Evolutionary conservation across 1,139 yeast genomes (phyloP).

Genomic region (Candida neerlandica): DNA sequence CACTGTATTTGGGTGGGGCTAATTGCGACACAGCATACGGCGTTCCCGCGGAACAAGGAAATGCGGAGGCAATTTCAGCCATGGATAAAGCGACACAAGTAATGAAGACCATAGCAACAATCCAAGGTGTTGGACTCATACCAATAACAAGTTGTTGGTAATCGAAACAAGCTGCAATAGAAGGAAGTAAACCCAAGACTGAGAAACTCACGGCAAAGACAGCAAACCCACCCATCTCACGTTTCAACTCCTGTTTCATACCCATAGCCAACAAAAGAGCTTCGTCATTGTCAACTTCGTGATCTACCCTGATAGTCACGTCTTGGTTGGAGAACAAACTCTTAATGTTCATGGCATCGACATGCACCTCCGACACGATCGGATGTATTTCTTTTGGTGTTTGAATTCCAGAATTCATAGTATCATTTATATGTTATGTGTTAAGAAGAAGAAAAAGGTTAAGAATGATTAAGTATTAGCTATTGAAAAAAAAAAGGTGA

Average conservation of each 20-base stretch:
- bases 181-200: conserved; percentile 71
- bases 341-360: conserved; percentile 40
- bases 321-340: conserved; percentile 46
- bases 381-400: conserved; percentile 26
- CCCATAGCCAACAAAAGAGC: conserved; percentile 66
- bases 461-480: no score
- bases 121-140: conserved; percentile 58
- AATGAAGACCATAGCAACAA: conserved; percentile 52
- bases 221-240: conserved; percentile 65
- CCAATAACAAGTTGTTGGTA: conserved; percentile 57
- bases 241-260: conserved; percentile 71
- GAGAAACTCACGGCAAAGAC: conserved; percentile 72
- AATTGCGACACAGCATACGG: conserved; percentile 54
- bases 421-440: conserved; percentile 4
- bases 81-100: conserved; percentile 52
- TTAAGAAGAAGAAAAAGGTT: no score
- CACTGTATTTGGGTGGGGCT: conserved; percentile 55
- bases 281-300: conserved; percentile 52
- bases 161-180: conserved; percentile 60
- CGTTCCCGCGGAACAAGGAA: conserved; percentile 53
- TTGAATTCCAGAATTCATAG: conserved; percentile 12
- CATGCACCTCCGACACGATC: conserved; percentile 39
- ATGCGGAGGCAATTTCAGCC: conserved; percentile 51
- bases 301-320: conserved; percentile 46
- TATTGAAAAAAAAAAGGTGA: background rate